Percentiles rank a stretch among this genome's conserved stretches.
Evolutionary conservation across 2,329 filamentous ascomycete species (phyloP).

Genomic region (Parastagonospora nodorum): DNA sequence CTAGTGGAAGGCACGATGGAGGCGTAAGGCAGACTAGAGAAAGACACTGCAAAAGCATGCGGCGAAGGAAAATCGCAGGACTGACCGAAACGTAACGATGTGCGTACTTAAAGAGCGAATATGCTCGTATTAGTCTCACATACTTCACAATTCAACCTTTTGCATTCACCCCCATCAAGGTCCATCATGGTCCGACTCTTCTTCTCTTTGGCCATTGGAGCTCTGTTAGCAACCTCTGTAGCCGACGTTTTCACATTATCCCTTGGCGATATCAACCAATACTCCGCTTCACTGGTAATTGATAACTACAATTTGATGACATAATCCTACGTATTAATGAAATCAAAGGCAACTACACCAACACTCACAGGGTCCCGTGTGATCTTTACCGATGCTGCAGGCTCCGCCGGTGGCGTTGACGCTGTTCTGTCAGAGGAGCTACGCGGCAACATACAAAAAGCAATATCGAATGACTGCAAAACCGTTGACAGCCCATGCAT

Average conservation of each 20-base stretch:
- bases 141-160: too few relatives aligned
- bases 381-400: slow-evolving; percentile 1
- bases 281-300: slow-evolving; percentile 3
- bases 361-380: slow-evolving; percentile 4
- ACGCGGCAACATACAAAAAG: not conserved
- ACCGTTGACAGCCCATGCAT: slow-evolving; percentile 1
- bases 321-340: too few relatives aligned
- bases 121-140: too few relatives aligned
- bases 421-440: slow-evolving; percentile 6
- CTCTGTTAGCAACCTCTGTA: not conserved
- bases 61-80: too few relatives aligned
- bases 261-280: not conserved
- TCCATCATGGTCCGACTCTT: not conserved
- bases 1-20: too few relatives aligned
- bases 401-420: slow-evolving; percentile 1
- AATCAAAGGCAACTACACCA: slow-evolving; percentile 1
- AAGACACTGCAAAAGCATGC: too few relatives aligned
- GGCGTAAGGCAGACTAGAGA: too few relatives aligned
- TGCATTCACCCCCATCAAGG: too few relatives aligned
- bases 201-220: not conserved
- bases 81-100: too few relatives aligned
- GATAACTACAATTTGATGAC: not conserved
- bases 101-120: too few relatives aligned
- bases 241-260: slow-evolving; percentile 4
- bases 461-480: not conserved